Evolutionary conservation across 768 basidiomycete species (phyloP).

Genomic region (Leucogyrophana mollusca): DNA sequence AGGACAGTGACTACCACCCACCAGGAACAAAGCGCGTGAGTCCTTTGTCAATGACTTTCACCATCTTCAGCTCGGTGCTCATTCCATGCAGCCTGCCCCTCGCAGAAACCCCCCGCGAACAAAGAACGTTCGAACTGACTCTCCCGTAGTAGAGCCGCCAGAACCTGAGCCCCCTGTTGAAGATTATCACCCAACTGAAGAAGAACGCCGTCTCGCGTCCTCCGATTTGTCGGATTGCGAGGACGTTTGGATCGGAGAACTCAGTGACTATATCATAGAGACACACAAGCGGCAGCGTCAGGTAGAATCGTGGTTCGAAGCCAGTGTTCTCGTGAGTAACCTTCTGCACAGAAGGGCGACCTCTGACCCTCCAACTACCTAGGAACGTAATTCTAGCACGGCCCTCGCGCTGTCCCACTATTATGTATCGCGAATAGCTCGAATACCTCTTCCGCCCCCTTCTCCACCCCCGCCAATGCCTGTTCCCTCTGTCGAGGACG

Average conservation of each 20-base stretch:
- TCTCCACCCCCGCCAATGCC: conserved; percentile 33
- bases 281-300: conserved; percentile 73
- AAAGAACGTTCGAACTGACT: conserved; percentile 32
- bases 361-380: conserved; percentile 9
- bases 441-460: conserved; percentile 42
- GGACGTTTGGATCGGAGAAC: conserved; percentile 72
- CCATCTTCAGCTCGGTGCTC: conserved; percentile 4
- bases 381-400: conserved; percentile 71
- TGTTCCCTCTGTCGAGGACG: conserved; percentile 32
- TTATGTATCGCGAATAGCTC: conserved; percentile 41
- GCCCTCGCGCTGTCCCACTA: conserved; percentile 42
- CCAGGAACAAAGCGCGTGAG: conserved; percentile 53
- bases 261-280: conserved; percentile 67
- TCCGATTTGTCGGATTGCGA: conserved; percentile 83
- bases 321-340: conserved; percentile 55
- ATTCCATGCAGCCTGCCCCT: conserved; percentile 31
- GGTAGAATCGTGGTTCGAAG: conserved; percentile 73
- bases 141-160: conserved; percentile 21
- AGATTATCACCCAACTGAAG: conserved; percentile 31
- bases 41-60: conserved; percentile 13
- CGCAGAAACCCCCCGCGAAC: conserved; percentile 43
- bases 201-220: conserved; percentile 49
- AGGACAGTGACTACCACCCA: conserved; percentile 52
- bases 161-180: conserved; percentile 14
- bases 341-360: not conserved